A percentile compares a stretch with the other conserved stretches of the same genome.
Evolutionary conservation across 2,329 filamentous ascomycete species (phyloP).

Genomic region (Xylariaceae sp.): DNA sequence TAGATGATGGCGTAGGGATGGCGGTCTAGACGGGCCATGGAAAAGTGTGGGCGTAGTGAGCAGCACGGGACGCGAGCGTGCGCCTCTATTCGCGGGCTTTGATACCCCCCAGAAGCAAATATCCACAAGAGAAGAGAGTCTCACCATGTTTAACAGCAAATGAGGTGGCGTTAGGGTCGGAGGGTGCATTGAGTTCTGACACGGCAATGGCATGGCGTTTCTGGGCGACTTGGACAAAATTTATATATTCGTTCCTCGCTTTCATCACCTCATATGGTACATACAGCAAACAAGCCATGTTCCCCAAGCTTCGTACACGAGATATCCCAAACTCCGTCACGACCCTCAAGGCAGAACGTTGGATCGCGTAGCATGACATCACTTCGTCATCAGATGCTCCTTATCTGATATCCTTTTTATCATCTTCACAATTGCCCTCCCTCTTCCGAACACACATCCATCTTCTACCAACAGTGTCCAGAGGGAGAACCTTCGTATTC

Average conservation of each 20-base stretch:
- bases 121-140: slow-evolving; percentile 12
- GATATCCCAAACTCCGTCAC: slow-evolving; percentile 31
- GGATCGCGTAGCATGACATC: slow-evolving; percentile 17
- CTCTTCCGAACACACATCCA: slow-evolving; percentile 8
- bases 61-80: background rate
- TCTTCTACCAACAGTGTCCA: slow-evolving; percentile 12
- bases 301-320: slow-evolving; percentile 10
- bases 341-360: slow-evolving; percentile 15
- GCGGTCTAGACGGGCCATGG: too few relatives aligned
- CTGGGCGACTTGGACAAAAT: slow-evolving; percentile 15
- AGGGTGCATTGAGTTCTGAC: slow-evolving; percentile 7
- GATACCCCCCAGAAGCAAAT: background rate
- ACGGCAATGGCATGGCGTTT: slow-evolving; percentile 19
- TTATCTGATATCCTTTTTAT: slow-evolving; percentile 5
- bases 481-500: slow-evolving; percentile 18
- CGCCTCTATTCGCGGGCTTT: background rate
- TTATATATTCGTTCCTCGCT: slow-evolving; percentile 26
- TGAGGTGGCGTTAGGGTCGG: slow-evolving; percentile 18
- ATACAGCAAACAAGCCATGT: slow-evolving; percentile 23
- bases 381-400: slow-evolving; percentile 17
- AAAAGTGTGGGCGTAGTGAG: too few relatives aligned
- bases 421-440: slow-evolving; percentile 3
- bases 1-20: too few relatives aligned
- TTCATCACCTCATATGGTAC: slow-evolving; percentile 34
- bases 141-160: slow-evolving; percentile 2